These are phyloP conservation scores for Yarrowia sp. DNA, from an alignment of 805 yeast genomes.

Conservation along the genomic window DNA sequence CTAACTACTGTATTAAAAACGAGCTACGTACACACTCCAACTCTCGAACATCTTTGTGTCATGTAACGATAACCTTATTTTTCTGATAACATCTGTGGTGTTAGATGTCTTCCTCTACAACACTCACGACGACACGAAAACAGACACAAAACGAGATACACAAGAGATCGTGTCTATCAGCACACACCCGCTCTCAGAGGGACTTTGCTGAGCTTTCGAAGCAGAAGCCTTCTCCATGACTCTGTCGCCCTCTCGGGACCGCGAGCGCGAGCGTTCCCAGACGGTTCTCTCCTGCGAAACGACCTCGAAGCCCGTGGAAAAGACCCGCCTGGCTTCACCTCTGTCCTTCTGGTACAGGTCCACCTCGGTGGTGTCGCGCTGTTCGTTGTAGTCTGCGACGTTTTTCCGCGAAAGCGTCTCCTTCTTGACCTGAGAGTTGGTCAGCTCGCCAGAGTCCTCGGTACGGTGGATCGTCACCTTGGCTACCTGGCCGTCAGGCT, in stretches of 20 bases:
- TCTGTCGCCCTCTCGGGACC: background rate
- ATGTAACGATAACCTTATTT: too few relatives aligned
- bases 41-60: too few relatives aligned
- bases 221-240: too few relatives aligned
- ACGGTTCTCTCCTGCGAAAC: background rate
- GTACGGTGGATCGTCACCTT: background rate
- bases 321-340: background rate
- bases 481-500: constrained; percentile 4
- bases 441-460: background rate
- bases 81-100: too few relatives aligned
- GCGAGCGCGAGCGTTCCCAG: background rate
- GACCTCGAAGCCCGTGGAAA: background rate
- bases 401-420: background rate
- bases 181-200: too few relatives aligned
- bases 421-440: background rate
- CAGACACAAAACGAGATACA: too few relatives aligned
- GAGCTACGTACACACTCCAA: too few relatives aligned
- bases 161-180: too few relatives aligned
- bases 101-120: too few relatives aligned
- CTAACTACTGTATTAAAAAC: too few relatives aligned
- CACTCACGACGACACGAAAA: too few relatives aligned
- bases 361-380: background rate
- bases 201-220: too few relatives aligned
- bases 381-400: background rate
- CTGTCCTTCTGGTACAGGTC: background rate